Evolutionary conservation across 345 rosid genomes (phyloP), one percentile per base, ranked within the genome.

Genomic region (Microcos paniculata): DNA sequence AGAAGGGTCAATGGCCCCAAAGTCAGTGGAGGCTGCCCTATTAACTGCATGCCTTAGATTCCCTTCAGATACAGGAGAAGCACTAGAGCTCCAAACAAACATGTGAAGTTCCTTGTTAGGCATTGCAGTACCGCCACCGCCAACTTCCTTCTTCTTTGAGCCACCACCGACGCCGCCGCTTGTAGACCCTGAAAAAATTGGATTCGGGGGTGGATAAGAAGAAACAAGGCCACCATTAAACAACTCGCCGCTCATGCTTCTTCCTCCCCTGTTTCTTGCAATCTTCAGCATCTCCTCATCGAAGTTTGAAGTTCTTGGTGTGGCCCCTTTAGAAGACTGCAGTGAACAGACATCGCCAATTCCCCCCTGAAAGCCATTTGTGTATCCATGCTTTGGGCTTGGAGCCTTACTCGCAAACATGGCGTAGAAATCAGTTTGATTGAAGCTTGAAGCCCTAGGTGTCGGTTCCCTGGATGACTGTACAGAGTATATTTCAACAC

Each of bases 61-160:
- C 18, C 85, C 91, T 82, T 92, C 95, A 0, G 97, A 90, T 24
- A 85, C 90, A 0, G 97, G 97, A 31, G 97, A 90, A 16, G 92
- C 87, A 76, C 89, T 90, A 6, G 97, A 88, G 84, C 94, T 92
- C 97, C 97, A 90, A 28, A 88, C 95, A 6, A 89, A 92, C 97
- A 91, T 88, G 80, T 91, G 92, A 48, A 88, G 88, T 80, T 92
- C 97, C 78, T 92, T 89, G 62, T 76, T 82, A 35, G 78, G 69
- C 78, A 40, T 72, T 16, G 62, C 62, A 2, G 51, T 35, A 16
- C 5, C 62, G 11, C 59, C 62, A 11, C 59, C 61, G 45, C 51
- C 43, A 31, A 45, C 48, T 31, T 72, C 66, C 56, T 75, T 65
- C 63, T 75, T 75, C 71, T 75, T 75, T 2, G 35, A 11, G 16